phyloP scores from a whole-genome alignment of 768 basidiomycete species.

The Lactarius trivialis region DNA sequence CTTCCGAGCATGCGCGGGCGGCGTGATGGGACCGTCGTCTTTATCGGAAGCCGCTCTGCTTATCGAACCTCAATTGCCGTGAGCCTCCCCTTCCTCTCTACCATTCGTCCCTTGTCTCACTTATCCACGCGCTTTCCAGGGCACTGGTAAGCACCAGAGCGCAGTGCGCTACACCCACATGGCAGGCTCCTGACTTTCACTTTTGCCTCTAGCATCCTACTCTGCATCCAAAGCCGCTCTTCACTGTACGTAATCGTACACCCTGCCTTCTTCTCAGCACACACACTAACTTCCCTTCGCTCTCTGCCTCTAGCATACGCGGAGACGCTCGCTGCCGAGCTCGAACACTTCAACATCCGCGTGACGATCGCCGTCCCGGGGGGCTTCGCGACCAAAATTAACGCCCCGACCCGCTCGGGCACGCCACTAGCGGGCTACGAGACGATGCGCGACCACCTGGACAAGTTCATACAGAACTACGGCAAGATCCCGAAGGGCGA shows the following conservation, averaged over 20 bases:
- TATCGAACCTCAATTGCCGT: slow-evolving; percentile 12
- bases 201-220: slow-evolving; percentile 21
- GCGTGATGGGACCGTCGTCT: slow-evolving; percentile 32
- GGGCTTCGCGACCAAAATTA: slow-evolving; percentile 24
- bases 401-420: neutral
- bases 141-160: neutral
- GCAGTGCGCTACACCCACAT: neutral
- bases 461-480: neutral
- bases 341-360: slow-evolving; percentile 28
- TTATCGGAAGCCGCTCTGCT: slow-evolving; percentile 34
- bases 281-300: neutral
- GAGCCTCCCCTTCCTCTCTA: neutral
- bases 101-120: neutral
- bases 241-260: slow-evolving; percentile 14
- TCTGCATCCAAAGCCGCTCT: slow-evolving; percentile 27
- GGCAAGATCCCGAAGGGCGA: slow-evolving; percentile 12
- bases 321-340: slow-evolving; percentile 27
- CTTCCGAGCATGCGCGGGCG: slow-evolving; percentile 37
- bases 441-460: slow-evolving; percentile 7
- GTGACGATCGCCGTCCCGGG: slow-evolving; percentile 28
- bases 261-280: neutral
- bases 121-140: neutral
- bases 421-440: slow-evolving; percentile 24
- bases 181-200: too few species aligned
- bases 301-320: slow-evolving; percentile 19